A percentile compares a stretch with the other conserved stretches of the same genome.
phyloP scores from a whole-genome alignment of 768 basidiomycete genomes.

The Boletus eberwhitei region DNA sequence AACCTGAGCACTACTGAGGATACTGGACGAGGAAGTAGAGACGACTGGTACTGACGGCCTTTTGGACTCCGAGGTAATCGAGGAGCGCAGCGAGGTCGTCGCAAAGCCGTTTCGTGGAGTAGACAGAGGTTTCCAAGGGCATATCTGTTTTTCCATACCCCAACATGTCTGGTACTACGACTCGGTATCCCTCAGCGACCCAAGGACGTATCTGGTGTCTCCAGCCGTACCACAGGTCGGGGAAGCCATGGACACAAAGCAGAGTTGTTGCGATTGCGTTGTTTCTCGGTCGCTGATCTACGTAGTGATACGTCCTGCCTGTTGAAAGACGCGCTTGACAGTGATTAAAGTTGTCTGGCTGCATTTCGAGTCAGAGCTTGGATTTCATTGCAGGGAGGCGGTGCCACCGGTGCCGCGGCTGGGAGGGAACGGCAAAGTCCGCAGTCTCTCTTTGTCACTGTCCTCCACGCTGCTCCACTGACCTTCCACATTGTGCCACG shows the following conservation, averaged over 20 bases:
- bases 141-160: conserved; percentile 70
- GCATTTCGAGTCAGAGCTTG: conserved; percentile 6
- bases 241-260: conserved; percentile 80
- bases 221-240: conserved; percentile 74
- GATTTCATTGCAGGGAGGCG: conserved; percentile 3
- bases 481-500: conserved; percentile 13
- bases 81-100: conserved; percentile 65
- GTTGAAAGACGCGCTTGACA: conserved; percentile 50
- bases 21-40: background rate
- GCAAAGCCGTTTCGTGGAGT: conserved; percentile 57
- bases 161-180: conserved; percentile 47
- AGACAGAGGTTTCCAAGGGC: conserved; percentile 50
- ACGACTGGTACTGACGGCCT: conserved; percentile 45
- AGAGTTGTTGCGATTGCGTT: conserved; percentile 45
- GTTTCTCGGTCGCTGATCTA: conserved; percentile 58
- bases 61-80: conserved; percentile 48
- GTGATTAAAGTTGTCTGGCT: conserved; percentile 34
- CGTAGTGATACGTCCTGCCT: conserved; percentile 64
- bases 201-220: conserved; percentile 70
- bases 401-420: conserved; percentile 27
- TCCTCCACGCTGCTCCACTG: conserved; percentile 21
- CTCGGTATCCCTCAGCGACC: conserved; percentile 58
- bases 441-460: conserved; percentile 28
- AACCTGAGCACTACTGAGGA: conserved; percentile 36
- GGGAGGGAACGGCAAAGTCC: conserved; percentile 27